A percentile compares a stretch with the other conserved stretches of the same genome.
These are phyloP conservation scores for Gynostemma pentaphyllum DNA, from an alignment of 306 rosid species.

Conservation along the genomic window DNA sequence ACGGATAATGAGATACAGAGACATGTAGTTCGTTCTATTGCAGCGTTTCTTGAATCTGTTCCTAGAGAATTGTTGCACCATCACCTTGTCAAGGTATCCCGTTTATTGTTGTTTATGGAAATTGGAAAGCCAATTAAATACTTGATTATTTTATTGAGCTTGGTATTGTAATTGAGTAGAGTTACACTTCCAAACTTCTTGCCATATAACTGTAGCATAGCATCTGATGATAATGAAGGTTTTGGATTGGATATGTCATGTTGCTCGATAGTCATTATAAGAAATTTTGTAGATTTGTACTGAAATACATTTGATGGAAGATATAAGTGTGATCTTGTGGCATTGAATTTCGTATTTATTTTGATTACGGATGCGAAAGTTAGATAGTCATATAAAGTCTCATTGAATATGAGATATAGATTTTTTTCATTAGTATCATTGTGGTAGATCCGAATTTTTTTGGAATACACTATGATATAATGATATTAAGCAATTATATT, in stretches of 20 bases:
- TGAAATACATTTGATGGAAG: too few species aligned
- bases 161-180: background rate
- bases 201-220: background rate
- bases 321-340: background rate
- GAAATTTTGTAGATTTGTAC: background rate
- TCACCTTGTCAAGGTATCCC: conserved; percentile 45
- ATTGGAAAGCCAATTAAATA: background rate
- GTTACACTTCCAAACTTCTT: background rate
- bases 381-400: background rate
- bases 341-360: background rate
- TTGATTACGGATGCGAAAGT: background rate
- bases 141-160: background rate
- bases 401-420: background rate
- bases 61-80: conserved; percentile 31
- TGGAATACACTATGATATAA: background rate
- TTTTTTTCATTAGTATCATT: background rate
- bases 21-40: conserved; percentile 45
- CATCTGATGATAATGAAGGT: background rate
- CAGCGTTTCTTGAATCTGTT: conserved; percentile 55
- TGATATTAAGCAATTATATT: too few species aligned
- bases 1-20: conserved; percentile 68
- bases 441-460: background rate
- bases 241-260: background rate
- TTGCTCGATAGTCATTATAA: background rate
- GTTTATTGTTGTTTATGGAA: background rate